phyloP scores from a whole-genome alignment of 1,284 basidiomycete species.

The Ganoderma sinense region DNA sequence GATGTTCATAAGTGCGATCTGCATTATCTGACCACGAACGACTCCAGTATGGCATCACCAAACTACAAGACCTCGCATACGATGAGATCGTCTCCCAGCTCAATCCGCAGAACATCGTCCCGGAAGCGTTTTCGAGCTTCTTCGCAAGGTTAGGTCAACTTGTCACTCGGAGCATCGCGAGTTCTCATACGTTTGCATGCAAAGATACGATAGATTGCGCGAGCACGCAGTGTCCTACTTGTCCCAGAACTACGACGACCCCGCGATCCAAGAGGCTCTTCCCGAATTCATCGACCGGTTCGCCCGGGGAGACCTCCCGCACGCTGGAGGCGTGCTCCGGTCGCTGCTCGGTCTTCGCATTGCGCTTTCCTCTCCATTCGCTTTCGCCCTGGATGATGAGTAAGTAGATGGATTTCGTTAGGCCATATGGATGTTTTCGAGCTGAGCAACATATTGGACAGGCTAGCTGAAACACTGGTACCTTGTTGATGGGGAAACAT shows the following conservation, averaged over 20 bases:
- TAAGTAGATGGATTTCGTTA: no score
- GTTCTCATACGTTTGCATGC: background rate
- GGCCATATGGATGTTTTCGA: no score
- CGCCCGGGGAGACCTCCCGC: constrained; percentile 27
- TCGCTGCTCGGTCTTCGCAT: constrained; percentile 27
- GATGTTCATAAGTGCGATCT: background rate
- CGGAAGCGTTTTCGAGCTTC: constrained; percentile 33
- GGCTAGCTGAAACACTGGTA: no score
- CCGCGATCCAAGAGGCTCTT: constrained; percentile 16
- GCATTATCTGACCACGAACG: background rate
- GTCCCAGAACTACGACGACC: constrained; percentile 17
- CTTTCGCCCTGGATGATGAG: no score
- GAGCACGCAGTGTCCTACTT: constrained; percentile 31
- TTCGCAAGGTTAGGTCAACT: constrained; percentile 9
- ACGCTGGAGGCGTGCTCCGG: constrained; percentile 26
- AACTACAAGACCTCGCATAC: constrained; percentile 29
- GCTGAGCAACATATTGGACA: no score
- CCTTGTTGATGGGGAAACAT: no score
- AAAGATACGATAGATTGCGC: constrained; percentile 26
- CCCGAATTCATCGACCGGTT: constrained; percentile 18
- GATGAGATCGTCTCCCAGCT: constrained; percentile 23
- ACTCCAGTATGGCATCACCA: constrained; percentile 19
- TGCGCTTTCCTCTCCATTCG: background rate
- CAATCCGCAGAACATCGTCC: constrained; percentile 27
- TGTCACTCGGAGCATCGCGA: background rate